These are phyloP conservation scores for Paraphaeosphaeria sporulosa DNA, from an alignment of 2,329 filamentous ascomycete species.

Conservation along the genomic window DNA sequence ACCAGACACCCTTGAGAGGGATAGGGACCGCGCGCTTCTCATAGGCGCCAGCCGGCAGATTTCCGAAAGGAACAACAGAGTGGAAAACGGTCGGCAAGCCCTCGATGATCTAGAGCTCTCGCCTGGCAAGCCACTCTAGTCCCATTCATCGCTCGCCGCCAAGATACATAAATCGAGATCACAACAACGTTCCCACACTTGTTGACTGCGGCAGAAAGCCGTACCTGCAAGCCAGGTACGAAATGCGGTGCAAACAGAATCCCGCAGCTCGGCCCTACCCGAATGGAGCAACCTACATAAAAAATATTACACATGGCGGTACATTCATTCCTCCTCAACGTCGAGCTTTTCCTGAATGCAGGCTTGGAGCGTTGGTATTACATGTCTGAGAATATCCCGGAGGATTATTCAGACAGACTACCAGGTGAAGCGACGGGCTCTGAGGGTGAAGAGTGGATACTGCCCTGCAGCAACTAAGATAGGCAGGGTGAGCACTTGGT, in stretches of 20 bases:
- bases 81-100: background rate
- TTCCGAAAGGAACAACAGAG: conserved; percentile 1
- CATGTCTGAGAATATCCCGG: background rate
- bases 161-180: background rate
- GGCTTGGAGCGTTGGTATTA: background rate
- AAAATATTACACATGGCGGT: background rate
- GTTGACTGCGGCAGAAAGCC: conserved; percentile 1
- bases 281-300: background rate
- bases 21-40: background rate
- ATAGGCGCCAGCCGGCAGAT: background rate
- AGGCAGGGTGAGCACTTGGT: background rate
- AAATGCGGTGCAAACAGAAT: background rate
- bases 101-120: background rate
- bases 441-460: background rate
- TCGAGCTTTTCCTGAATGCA: background rate
- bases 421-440: conserved; percentile 5
- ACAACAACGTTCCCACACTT: background rate
- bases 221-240: conserved; percentile 7
- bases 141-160: background rate
- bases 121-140: background rate
- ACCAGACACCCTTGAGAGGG: too few relatives aligned
- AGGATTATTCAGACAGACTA: background rate
- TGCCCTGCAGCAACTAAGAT: background rate
- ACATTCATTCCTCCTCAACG: conserved; percentile 3
- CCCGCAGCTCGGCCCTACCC: conserved; percentile 1